Percentiles rank a stretch among this genome's conserved stretches.
phyloP scores from a whole-genome alignment of 805 yeast genomes.

The Alloascoidea africana region DNA sequence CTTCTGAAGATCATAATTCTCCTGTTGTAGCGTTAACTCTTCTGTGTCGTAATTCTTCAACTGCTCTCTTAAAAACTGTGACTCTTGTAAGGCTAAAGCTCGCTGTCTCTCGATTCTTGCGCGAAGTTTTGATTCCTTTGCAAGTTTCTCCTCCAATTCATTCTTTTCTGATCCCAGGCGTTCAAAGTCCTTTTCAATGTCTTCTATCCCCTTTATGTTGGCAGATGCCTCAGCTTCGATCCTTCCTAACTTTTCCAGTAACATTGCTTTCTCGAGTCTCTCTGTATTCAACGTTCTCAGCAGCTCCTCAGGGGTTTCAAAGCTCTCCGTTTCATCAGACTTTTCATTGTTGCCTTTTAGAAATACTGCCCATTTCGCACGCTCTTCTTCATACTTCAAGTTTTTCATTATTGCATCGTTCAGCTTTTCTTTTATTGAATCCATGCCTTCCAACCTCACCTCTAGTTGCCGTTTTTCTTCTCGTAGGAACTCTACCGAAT shows the following conservation, averaged over 20 bases:
- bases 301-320: constrained; percentile 24
- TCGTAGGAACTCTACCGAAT: constrained; percentile 33
- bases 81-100: constrained; percentile 38
- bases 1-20: constrained; percentile 9
- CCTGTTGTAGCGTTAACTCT: constrained; percentile 10
- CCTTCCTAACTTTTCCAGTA: constrained; percentile 17
- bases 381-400: constrained; percentile 28
- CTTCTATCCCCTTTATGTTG: constrained; percentile 9
- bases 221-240: constrained; percentile 15
- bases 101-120: constrained; percentile 33
- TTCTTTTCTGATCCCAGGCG: constrained; percentile 13
- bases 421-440: constrained; percentile 26
- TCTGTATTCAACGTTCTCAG: constrained; percentile 20
- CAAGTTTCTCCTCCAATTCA: constrained; percentile 18
- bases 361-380: constrained; percentile 30
- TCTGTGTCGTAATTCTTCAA: constrained; percentile 32
- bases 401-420: constrained; percentile 35
- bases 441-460: constrained; percentile 22
- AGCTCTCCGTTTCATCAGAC: constrained; percentile 24
- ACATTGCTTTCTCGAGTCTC: constrained; percentile 14
- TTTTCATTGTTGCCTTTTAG: constrained; percentile 18
- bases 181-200: constrained; percentile 14
- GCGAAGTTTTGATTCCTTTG: constrained; percentile 21
- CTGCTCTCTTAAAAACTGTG: constrained; percentile 39
- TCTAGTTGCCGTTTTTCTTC: constrained; percentile 34